Evolutionary conservation across 2,329 filamentous ascomycete species (phyloP).

Genomic region (Apiospora aurea): DNA sequence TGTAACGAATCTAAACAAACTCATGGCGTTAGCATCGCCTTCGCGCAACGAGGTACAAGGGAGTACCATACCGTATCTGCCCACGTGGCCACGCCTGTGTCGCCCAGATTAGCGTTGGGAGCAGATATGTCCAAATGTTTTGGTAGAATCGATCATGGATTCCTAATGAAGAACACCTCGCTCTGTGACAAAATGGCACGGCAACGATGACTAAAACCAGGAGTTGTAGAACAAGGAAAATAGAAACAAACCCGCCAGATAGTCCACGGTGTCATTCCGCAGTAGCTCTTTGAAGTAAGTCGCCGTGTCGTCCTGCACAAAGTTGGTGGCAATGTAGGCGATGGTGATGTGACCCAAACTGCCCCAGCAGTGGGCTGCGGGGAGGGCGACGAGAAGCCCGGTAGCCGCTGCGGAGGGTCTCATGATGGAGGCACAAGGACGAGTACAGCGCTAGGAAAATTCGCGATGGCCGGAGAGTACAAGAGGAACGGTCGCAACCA

Average conservation of each 20-base stretch:
- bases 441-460: neutral
- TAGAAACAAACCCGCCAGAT: conserved; percentile 40
- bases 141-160: too few species aligned
- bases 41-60: too few species aligned
- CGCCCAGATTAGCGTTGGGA: too few species aligned
- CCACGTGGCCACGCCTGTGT: conserved; percentile 65
- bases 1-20: conserved; percentile 65
- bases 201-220: too few species aligned
- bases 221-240: too few species aligned
- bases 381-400: conserved; percentile 1
- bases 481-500: neutral
- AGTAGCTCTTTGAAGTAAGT: conserved; percentile 65
- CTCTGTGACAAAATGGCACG: too few species aligned
- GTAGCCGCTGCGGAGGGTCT: neutral
- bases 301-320: conserved; percentile 64
- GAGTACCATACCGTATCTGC: conserved; percentile 52
- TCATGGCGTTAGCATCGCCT: too few species aligned
- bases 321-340: conserved; percentile 67
- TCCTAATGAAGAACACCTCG: too few species aligned
- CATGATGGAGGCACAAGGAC: neutral
- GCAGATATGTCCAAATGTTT: too few species aligned
- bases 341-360: conserved; percentile 70
- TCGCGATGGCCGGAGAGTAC: neutral
- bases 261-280: conserved; percentile 59
- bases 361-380: conserved; percentile 40